Percentiles rank a stretch among this genome's conserved stretches.
These are phyloP conservation scores for Acacia pycnantha DNA, from an alignment of 331 rosid species.

Conservation along the genomic window DNA sequence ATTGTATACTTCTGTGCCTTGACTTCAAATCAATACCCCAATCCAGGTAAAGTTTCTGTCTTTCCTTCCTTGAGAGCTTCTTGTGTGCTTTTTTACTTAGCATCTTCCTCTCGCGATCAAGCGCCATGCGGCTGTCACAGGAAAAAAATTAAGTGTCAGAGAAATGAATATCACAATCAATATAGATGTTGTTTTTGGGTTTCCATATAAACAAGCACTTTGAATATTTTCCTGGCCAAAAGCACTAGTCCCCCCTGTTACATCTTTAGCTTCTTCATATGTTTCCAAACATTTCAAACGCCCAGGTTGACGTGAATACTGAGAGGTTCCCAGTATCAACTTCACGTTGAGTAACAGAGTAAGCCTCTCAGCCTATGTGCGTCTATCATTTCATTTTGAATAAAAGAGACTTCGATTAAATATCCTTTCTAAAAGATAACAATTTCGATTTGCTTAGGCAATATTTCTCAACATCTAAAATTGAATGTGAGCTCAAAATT, in stretches of 20 bases:
- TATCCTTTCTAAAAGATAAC: background rate
- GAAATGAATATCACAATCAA: background rate
- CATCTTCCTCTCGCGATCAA: conserved; percentile 77
- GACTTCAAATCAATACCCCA: conserved; percentile 74
- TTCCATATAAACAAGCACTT: background rate
- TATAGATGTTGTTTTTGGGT: background rate
- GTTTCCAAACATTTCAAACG: too few relatives aligned
- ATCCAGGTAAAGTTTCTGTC: conserved; percentile 53
- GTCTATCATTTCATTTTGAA: conserved; percentile 4
- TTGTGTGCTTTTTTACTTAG: conserved; percentile 65
- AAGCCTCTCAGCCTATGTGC: background rate
- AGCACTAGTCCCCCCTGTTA: background rate
- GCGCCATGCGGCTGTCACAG: conserved; percentile 49
- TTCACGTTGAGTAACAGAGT: background rate
- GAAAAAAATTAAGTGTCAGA: background rate
- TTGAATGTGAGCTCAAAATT: conserved; percentile 15
- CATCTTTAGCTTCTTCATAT: background rate
- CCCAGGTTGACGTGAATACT: too few relatives aligned
- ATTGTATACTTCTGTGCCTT: conserved; percentile 66
- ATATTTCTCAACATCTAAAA: background rate
- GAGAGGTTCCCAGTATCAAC: background rate
- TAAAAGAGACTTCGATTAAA: background rate
- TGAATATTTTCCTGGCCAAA: background rate
- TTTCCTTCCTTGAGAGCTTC: conserved; percentile 59
- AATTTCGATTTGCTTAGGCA: background rate